A percentile compares a stretch with the other conserved stretches of the same genome.
phyloP scores from a whole-genome alignment of 164 flowering plant genomes.

The Stephania yunnanensis region DNA sequence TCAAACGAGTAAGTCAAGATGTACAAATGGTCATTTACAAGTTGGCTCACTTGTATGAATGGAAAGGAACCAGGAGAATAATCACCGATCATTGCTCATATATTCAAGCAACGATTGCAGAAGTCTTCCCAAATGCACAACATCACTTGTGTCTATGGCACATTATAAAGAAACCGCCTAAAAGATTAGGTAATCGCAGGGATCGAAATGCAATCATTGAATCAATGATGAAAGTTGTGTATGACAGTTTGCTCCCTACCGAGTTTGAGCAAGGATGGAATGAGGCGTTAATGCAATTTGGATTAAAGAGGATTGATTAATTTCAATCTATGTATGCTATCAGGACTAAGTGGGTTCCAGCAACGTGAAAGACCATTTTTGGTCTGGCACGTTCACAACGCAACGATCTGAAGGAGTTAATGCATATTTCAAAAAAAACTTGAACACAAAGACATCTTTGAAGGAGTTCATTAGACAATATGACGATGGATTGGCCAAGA shows the following conservation, averaged over 20 bases:
- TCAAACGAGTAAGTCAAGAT: neutral
- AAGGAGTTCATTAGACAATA: neutral
- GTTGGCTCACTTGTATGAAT: neutral
- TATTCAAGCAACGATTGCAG: neutral
- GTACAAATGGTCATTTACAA: neutral
- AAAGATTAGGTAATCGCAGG: neutral
- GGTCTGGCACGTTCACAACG: constrained; percentile 5
- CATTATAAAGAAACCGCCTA: neutral
- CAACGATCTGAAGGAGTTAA: constrained; percentile 1
- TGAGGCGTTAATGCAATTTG: neutral
- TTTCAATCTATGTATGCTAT: neutral
- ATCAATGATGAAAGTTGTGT: neutral
- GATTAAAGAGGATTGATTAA: neutral
- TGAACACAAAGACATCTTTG: neutral
- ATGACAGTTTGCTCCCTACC: neutral
- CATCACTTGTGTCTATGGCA: constrained; percentile 11
- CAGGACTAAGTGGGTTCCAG: neutral
- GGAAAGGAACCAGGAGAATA: neutral
- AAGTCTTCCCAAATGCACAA: neutral
- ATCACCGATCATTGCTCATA: neutral
- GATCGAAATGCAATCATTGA: neutral
- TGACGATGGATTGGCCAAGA: neutral
- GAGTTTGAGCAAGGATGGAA: neutral
- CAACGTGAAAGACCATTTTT: neutral
- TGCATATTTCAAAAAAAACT: neutral